Base-by-base conservation (phyloP, 768 basidiomycete species). In the Neoboletus subvelutipes region DNA sequence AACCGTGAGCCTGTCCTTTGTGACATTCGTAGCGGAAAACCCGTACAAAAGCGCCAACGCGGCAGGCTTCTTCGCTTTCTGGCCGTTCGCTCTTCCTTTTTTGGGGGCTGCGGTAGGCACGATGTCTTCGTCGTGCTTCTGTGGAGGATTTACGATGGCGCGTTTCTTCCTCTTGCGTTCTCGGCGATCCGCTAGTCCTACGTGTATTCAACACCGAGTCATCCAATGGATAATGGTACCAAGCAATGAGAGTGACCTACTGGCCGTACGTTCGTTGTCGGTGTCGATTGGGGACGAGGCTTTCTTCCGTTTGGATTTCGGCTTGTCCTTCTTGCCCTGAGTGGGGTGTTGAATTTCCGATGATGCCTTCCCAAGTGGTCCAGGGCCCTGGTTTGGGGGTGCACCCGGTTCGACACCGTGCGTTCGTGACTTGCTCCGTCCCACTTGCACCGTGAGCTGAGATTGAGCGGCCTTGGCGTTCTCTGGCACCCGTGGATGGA, bases 121-220 rank as follows among this genome's bases (percentile, higher is more conserved):
- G 28, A 31, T 45, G 15, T 60, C 51, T 2, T 47, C 52, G 40
- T 54, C 57, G 50, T 55, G 57, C 48, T 61, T 58, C 34, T 55
- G 58, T 22, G 55, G 43, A 29, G 64, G 56, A 39, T 75, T 67
- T 37, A 85, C 76, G 37, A 87, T 83, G 3, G 77, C 79, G 22
- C 80, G 80, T 64, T 83, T 88, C 24, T 71, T 71, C 52, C 82
- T 80, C 67, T 86, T 85, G 45, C 83, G 78, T 58, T 88, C 82
- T 15, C 86, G 81, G 28, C 90, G 81, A 59, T 86, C 85, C 12
- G 78, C 74, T 13, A 88, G 71, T 53, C 88, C 89, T 92, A 41
- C 24, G 22, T 12, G 26, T 26, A 15, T 42, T 24, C 33, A 4
- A 22, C 51, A 3, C 24, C 29, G 37, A 34, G 33, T 58, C 24